Conservation (phyloP, 208 protist species). For the Angomonas desouzai region DNA sequence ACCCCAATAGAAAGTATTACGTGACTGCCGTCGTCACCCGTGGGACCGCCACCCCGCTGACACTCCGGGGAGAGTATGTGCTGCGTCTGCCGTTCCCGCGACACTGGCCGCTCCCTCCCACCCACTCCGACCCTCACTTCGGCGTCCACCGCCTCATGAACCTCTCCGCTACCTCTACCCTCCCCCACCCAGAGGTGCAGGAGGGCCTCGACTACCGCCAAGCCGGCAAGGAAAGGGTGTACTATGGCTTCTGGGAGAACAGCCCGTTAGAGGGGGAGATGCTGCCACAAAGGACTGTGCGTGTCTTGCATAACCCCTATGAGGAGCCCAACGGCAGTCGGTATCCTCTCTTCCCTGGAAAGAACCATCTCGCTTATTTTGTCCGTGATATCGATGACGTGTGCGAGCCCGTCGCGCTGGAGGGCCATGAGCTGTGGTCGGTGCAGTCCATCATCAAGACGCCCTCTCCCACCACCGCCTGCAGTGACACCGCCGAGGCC, state of each 20-base stretch:
- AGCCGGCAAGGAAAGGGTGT: slow-evolving; percentile 13
- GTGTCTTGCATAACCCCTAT: not conserved
- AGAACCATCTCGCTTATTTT: slow-evolving; percentile 63
- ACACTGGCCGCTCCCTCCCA: slow-evolving; percentile 31
- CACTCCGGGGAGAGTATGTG: slow-evolving; percentile 33
- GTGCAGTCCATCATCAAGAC: slow-evolving; percentile 57
- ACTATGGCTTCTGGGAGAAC: slow-evolving; percentile 72
- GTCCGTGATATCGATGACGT: slow-evolving; percentile 74
- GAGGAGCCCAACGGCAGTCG: not conserved
- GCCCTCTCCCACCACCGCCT: slow-evolving; percentile 43
- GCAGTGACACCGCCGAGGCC: slow-evolving; percentile 31
- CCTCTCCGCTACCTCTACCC: slow-evolving; percentile 27
- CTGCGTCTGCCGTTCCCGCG: slow-evolving; percentile 58
- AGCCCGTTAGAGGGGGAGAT: slow-evolving; percentile 44
- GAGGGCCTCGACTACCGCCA: slow-evolving; percentile 26
- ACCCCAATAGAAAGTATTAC: slow-evolving; percentile 49
- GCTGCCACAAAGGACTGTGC: slow-evolving; percentile 13
- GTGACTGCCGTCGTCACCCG: slow-evolving; percentile 23
- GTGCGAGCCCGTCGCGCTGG: slow-evolving; percentile 62
- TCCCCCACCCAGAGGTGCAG: slow-evolving; percentile 27
- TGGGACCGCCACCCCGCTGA: slow-evolving; percentile 11
- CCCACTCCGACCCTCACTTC: slow-evolving; percentile 47
- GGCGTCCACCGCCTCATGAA: slow-evolving; percentile 47
- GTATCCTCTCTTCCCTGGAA: slow-evolving; percentile 32
- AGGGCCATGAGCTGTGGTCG: slow-evolving; percentile 65